phyloP scores from a whole-genome alignment of 352 stramenopile species.

The Phytophthora foliorum region DNA sequence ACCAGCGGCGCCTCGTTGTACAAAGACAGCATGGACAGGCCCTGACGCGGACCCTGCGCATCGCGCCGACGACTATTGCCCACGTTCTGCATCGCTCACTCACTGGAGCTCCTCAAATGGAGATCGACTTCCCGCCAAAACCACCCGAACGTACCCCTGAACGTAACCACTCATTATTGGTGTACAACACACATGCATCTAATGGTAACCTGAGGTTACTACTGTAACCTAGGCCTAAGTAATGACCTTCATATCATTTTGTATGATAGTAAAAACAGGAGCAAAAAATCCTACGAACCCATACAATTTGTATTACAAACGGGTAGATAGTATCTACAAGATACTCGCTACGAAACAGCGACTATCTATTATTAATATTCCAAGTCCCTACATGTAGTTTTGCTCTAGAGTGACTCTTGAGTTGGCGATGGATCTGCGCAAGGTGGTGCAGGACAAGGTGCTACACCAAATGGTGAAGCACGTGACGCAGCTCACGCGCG shows the following conservation, averaged over 20 bases:
- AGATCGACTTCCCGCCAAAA: constrained; percentile 46
- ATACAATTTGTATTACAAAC: too few species aligned
- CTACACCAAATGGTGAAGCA: constrained; percentile 88
- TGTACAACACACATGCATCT: neutral
- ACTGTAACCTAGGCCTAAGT: too few species aligned
- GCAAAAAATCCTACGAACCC: too few species aligned
- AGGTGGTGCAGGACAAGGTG: constrained; percentile 85
- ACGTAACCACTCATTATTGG: constrained; percentile 11
- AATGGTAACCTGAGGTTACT: too few species aligned
- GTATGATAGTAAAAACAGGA: too few species aligned
- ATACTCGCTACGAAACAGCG: too few species aligned
- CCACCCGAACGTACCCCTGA: constrained; percentile 18
- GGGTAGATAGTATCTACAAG: too few species aligned
- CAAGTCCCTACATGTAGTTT: too few species aligned
- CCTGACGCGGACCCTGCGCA: constrained; percentile 48
- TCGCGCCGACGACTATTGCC: constrained; percentile 72
- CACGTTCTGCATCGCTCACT: constrained; percentile 81
- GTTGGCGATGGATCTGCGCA: constrained; percentile 76
- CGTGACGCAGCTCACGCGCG: constrained; percentile 76
- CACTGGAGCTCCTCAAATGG: neutral
- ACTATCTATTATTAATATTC: too few species aligned
- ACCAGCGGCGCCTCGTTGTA: constrained; percentile 95
- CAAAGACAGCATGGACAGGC: constrained; percentile 88
- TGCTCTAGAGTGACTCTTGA: too few species aligned
- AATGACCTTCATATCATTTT: too few species aligned